Evolutionary conservation across 257 asterid species (phyloP), one percentile per base, ranked within the genome.

Genomic region (Phtheirospermum japonicum): DNA sequence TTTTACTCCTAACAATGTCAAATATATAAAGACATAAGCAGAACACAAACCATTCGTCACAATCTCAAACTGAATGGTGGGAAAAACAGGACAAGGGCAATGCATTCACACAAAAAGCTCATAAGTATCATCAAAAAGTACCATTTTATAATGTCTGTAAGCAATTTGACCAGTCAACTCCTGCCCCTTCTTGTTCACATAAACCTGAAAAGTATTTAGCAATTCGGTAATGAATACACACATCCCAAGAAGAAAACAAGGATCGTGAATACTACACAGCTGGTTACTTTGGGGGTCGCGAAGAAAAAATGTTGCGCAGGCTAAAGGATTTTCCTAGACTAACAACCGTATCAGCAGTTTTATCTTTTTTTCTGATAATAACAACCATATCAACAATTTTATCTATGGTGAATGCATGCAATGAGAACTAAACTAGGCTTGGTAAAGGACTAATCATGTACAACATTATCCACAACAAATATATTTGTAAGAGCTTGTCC

Each of bases 91-190:
- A 68, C 53, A 50, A 56, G 52, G 71, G 65, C 48, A 19, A 26
- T 57, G 55, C 45, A 51, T 40, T 13, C 4, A 45, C 10, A 48
- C 65, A n/a, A 2, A 46, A 66, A 42, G 19, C 11, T 61, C 26
- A 51, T 16, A 45, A 14, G 37, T 13, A n/a, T 37, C 39, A 75
- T 48, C 49, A 28, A 59, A 61, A 37, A 57, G 10, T 87, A 92
- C 99, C 97, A 74, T 86, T 67, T 20, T 79, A 58, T 86, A 86
- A 18, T 74, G 83, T 69, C 63, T 72, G 71, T 92, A 92, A 54
- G 99, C 99, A 56, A 45, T 50, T 85, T 36, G 86, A 37, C 96
- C 99, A 9, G 77, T 80, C 72, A 87, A 65, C 77, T 85, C 95
- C 64, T 87, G 85, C 68, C 99, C 99, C 37, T 68, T 81, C 72